Evolutionary conservation across 2,329 filamentous ascomycete genomes (phyloP).

Genomic region (Cladosporium phlei): DNA sequence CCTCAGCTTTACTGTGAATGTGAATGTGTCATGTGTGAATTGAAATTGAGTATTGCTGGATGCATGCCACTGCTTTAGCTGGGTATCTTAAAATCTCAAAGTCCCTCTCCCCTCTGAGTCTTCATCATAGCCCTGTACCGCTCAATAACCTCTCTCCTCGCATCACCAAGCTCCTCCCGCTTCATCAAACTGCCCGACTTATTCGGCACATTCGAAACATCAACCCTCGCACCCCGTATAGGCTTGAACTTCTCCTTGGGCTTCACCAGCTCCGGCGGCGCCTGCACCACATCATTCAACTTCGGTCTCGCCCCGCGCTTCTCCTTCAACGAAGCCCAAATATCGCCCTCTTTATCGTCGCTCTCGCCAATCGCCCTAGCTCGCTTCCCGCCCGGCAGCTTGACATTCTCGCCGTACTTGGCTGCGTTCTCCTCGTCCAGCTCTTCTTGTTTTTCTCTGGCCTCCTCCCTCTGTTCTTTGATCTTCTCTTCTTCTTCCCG

Average conservation of each 20-base stretch:
- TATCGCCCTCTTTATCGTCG: slow-evolving; percentile 61
- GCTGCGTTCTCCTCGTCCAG: slow-evolving; percentile 60
- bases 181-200: slow-evolving; percentile 65
- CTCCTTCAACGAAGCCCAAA: slow-evolving; percentile 69
- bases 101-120: slow-evolving; percentile 17
- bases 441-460: slow-evolving; percentile 59
- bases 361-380: slow-evolving; percentile 41
- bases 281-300: slow-evolving; percentile 59
- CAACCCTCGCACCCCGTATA: slow-evolving; percentile 58
- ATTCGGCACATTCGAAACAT: slow-evolving; percentile 65
- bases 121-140: slow-evolving; percentile 68
- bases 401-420: slow-evolving; percentile 52
- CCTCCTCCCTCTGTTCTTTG: slow-evolving; percentile 72
- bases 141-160: slow-evolving; percentile 66
- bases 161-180: slow-evolving; percentile 67
- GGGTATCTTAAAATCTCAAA: slow-evolving; percentile 9
- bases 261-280: slow-evolving; percentile 67
- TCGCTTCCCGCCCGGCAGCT: slow-evolving; percentile 37
- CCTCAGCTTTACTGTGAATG: no score
- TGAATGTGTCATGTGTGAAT: no score
- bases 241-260: slow-evolving; percentile 62
- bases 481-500: slow-evolving; percentile 72
- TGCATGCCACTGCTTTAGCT: neutral
- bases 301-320: slow-evolving; percentile 54
- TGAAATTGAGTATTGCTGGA: neutral